phyloP scores from a whole-genome alignment of 768 basidiomycete species.

The Pseudohyphozyma bogoriensis region DNA sequence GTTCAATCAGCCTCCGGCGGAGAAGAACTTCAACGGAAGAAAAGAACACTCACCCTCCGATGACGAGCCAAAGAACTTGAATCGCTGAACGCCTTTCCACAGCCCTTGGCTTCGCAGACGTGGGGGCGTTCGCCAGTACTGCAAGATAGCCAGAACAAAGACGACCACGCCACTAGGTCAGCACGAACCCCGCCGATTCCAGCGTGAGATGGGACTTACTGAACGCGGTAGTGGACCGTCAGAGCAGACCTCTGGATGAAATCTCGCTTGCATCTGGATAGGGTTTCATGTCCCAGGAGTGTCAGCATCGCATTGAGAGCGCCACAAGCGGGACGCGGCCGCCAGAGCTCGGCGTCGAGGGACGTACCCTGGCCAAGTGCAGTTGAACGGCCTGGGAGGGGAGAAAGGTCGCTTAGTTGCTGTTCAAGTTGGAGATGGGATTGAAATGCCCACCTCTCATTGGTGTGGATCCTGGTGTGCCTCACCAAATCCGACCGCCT shows the following conservation, averaged over 20 bases:
- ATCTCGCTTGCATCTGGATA: slow-evolving; percentile 36
- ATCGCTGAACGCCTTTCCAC: slow-evolving; percentile 42
- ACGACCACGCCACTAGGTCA: neutral
- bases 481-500: slow-evolving; percentile 39
- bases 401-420: neutral
- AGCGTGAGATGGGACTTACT: slow-evolving; percentile 35
- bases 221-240: slow-evolving; percentile 76
- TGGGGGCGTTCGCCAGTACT: slow-evolving; percentile 76
- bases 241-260: slow-evolving; percentile 65
- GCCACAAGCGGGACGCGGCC: too few relatives aligned
- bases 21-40: too few relatives aligned
- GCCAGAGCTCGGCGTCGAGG: too few relatives aligned
- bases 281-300: too few relatives aligned
- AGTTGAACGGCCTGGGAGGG: slow-evolving; percentile 33
- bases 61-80: slow-evolving; percentile 85
- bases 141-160: neutral
- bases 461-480: slow-evolving; percentile 42
- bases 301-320: too few relatives aligned
- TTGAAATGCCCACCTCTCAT: slow-evolving; percentile 35
- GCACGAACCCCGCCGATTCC: neutral
- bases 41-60: slow-evolving; percentile 44
- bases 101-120: slow-evolving; percentile 60
- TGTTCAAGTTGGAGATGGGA: neutral
- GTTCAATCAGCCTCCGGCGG: neutral
- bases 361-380: slow-evolving; percentile 30